These are phyloP conservation scores for Elasticomyces elasticus DNA, from an alignment of 495 filamentous ascomycete species.

Conservation along the genomic window DNA sequence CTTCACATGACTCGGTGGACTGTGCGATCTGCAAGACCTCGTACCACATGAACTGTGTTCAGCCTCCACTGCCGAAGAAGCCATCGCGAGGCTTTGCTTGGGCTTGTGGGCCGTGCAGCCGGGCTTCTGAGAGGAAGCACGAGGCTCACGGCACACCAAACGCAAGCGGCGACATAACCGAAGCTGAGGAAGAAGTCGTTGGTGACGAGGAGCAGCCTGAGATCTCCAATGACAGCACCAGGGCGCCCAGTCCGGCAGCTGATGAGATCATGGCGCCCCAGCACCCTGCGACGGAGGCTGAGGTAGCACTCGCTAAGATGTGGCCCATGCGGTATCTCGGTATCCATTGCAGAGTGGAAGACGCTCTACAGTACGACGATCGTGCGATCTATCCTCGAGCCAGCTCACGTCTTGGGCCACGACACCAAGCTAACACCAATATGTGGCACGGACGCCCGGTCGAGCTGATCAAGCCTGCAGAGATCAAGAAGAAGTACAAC, in stretches of 20 bases:
- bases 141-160: slow-evolving; percentile 82
- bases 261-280: slow-evolving; percentile 39
- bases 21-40: slow-evolving; percentile 90
- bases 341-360: slow-evolving; percentile 91
- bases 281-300: slow-evolving; percentile 74
- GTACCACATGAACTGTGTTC: slow-evolving; percentile 98
- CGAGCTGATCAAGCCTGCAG: slow-evolving; percentile 76
- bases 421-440: slow-evolving; percentile 79
- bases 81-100: slow-evolving; percentile 96
- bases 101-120: slow-evolving; percentile 92
- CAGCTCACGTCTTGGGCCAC: slow-evolving; percentile 81
- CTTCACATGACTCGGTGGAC: slow-evolving; percentile 91
- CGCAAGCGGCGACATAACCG: slow-evolving; percentile 42
- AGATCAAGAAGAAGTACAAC: slow-evolving; percentile 68
- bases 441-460: slow-evolving; percentile 79
- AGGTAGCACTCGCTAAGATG: slow-evolving; percentile 79
- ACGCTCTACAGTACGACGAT: slow-evolving; percentile 94
- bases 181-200: slow-evolving; percentile 66
- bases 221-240: slow-evolving; percentile 26
- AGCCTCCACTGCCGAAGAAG: slow-evolving; percentile 86
- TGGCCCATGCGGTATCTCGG: slow-evolving; percentile 97
- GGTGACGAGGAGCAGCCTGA: slow-evolving; percentile 69
- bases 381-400: slow-evolving; percentile 87
- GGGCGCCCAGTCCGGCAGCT: slow-evolving; percentile 37
- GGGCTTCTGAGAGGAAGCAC: slow-evolving; percentile 82